Conservation (phyloP, 2,329 filamentous ascomycete genomes). For the Aspergillus cejpii region DNA sequence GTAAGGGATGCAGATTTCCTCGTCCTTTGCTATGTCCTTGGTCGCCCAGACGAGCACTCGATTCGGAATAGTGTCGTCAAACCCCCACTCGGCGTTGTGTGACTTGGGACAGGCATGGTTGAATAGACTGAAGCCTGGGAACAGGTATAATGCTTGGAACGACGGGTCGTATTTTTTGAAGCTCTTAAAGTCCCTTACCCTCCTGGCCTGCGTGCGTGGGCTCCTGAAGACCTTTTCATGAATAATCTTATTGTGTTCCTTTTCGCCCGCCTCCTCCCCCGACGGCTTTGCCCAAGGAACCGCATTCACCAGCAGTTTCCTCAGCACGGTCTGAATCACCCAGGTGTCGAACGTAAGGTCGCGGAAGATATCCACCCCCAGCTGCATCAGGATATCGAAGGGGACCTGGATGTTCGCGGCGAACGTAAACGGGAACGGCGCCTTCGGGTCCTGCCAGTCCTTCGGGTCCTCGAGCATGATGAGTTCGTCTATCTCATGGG, state of each 20-base stretch:
- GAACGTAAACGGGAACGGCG: slow-evolving; percentile 29
- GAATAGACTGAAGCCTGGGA: slow-evolving; percentile 30
- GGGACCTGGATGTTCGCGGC: slow-evolving; percentile 34
- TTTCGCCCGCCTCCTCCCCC: slow-evolving; percentile 4
- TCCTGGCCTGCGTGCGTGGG: slow-evolving; percentile 6
- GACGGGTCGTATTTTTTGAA: slow-evolving; percentile 17
- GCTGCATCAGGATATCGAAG: slow-evolving; percentile 30
- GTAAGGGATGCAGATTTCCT: slow-evolving; percentile 26
- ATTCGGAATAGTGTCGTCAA: slow-evolving; percentile 23
- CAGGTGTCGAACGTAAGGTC: slow-evolving; percentile 36
- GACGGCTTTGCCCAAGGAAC: slow-evolving; percentile 27
- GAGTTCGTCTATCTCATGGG: slow-evolving; percentile 34
- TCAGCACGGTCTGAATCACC: slow-evolving; percentile 30
- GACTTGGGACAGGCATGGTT: slow-evolving; percentile 20
- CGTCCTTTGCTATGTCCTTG: slow-evolving; percentile 17
- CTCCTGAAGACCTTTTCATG: background rate
- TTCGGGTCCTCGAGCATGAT: slow-evolving; percentile 21
- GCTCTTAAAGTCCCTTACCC: background rate
- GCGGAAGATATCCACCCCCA: slow-evolving; percentile 35
- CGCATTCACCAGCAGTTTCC: slow-evolving; percentile 28
- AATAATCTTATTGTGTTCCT: slow-evolving; percentile 8
- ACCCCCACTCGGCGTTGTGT: slow-evolving; percentile 29
- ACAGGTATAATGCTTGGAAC: slow-evolving; percentile 27
- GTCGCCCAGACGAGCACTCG: slow-evolving; percentile 27
- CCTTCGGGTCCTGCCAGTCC: slow-evolving; percentile 9